Conservation (phyloP, 1,284 basidiomycete genomes). For the Neonothopanus nambi region DNA sequence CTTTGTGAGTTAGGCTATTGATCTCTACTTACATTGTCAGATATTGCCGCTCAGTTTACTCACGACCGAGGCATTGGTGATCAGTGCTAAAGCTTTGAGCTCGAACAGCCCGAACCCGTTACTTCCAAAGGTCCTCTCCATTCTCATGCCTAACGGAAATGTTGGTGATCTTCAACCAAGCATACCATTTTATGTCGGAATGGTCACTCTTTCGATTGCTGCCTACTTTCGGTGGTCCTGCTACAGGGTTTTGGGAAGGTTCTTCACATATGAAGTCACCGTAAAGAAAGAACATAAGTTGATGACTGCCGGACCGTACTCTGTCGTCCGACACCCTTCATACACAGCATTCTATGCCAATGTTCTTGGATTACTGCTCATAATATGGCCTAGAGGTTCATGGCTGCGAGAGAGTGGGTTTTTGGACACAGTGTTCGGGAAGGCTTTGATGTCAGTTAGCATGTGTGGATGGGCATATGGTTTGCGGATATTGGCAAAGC, state of each 20-base stretch:
- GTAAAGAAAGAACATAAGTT: constrained; percentile 8
- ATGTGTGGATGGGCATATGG: no score
- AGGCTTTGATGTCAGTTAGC: background rate
- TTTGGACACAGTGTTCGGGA: background rate
- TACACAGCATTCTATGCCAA: constrained; percentile 3
- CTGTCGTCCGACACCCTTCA: constrained; percentile 9
- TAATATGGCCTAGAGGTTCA: constrained; percentile 2
- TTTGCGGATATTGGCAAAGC: background rate
- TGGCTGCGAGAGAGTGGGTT: constrained; percentile 7
- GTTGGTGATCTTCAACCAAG: no score
- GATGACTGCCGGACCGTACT: constrained; percentile 9
- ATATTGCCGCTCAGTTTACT: no score
- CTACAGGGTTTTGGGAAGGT: constrained; percentile 6
- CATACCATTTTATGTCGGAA: no score
- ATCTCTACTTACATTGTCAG: no score
- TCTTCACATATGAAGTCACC: constrained; percentile 13
- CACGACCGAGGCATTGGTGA: no score
- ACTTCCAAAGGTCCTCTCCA: no score
- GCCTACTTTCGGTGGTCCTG: constrained; percentile 7
- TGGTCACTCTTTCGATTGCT: background rate
- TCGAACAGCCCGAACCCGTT: no score
- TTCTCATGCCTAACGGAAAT: no score
- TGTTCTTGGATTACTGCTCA: constrained; percentile 5
- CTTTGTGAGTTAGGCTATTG: no score
- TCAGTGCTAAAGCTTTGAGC: no score